Base-by-base conservation (phyloP, 768 basidiomycete species). In the Crassisporium funariophilum region DNA sequence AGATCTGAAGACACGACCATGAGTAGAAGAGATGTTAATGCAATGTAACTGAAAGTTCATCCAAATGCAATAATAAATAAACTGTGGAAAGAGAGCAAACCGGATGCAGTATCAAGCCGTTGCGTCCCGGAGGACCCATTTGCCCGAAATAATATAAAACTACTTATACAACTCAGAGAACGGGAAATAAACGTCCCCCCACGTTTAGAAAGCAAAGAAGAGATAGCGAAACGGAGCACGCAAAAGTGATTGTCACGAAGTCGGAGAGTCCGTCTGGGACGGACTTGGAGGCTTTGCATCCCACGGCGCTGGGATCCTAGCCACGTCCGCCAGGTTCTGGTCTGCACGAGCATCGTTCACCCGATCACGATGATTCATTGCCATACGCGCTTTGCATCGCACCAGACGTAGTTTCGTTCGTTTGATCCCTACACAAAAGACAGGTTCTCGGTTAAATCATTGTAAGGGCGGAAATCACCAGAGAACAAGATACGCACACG, bases 361-460 rank as follows among this genome's bases (percentile, higher is more conserved):
- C 4, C 89, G 78, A 54, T 90, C 88, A 24, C 73, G 73, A 48
- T 83, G 81, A 38, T 74, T 83, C 88, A 91, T 91, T 29, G 67
- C 71, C 88, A 87, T 90, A 17, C 88, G 79, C 21, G 79, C 81
- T 16, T 80, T 80, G 65, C 88, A 91, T 21, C 88, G 77, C 19
- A 88, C 73, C n/a, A 90, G 83, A 9, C 88, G 84, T 12, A 91
- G 77, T 62, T 91, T 91, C 13, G 89, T 91, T 31, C 87, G 77
- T 53, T 85, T 90, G 66, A 91, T 91, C 89, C 89, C 87, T 89
- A 47, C 16, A 58, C 11, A 13, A 12, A 33, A 40, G 56, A 41
- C n/a, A n/a, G n/a, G n/a, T n/a, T 12, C 16, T 35, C 37, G 22
- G 34, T 40, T n/a, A 55, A 47, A 34, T 2, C 8, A 33, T 17